Conservation (phyloP, 2,329 filamentous ascomycete genomes). For the Thyridium curvatum region DNA sequence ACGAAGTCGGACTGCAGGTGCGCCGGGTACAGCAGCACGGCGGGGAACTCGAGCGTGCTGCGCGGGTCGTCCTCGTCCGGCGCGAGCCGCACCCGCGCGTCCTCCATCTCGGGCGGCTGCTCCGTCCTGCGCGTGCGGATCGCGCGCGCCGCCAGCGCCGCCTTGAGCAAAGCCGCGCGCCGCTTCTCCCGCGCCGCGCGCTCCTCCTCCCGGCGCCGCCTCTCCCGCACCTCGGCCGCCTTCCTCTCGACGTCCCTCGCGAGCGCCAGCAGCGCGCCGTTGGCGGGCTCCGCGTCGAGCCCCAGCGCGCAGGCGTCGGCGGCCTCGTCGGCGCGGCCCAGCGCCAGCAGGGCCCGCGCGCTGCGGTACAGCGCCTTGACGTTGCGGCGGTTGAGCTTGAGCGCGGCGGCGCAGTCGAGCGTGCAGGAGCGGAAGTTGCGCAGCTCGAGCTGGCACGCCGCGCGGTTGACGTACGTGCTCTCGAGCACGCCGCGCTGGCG, state of each 20-base stretch:
- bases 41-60: conserved; percentile 68
- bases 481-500: conserved; percentile 64
- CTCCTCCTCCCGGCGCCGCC: conserved; percentile 49
- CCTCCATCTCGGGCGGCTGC: conserved; percentile 68
- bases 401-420: conserved; percentile 72
- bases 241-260: conserved; percentile 57
- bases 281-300: conserved; percentile 63
- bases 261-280: conserved; percentile 59
- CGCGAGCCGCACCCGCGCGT: conserved; percentile 63
- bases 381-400: conserved; percentile 74
- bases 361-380: conserved; percentile 90
- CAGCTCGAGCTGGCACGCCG: conserved; percentile 82
- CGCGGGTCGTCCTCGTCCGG: conserved; percentile 31
- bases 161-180: conserved; percentile 63
- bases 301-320: conserved; percentile 72
- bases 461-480: conserved; percentile 77
- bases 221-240: conserved; percentile 46
- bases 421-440: conserved; percentile 85
- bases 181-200: conserved; percentile 46
- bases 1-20: conserved; percentile 83
- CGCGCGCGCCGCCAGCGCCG: conserved; percentile 61
- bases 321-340: conserved; percentile 75
- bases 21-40: conserved; percentile 78
- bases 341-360: conserved; percentile 66
- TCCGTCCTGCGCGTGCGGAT: conserved; percentile 44